Conservation (phyloP, 805 yeast species). For the Nakazawaea pomicola region DNA sequence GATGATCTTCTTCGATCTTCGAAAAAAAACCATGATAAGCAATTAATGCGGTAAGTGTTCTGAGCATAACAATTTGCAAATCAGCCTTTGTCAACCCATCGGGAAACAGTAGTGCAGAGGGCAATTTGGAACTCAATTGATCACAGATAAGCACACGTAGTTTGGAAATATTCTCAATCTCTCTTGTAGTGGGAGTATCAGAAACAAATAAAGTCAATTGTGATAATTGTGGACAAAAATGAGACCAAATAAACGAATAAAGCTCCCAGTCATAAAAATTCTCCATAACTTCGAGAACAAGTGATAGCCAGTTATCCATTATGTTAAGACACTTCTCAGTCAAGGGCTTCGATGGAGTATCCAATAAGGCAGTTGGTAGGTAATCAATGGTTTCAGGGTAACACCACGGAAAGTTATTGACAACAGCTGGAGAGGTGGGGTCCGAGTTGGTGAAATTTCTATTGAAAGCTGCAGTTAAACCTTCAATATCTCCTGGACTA, state of each 20-base stretch:
- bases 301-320: slow-evolving; percentile 44
- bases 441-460: slow-evolving; percentile 34
- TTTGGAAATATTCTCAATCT: slow-evolving; percentile 28
- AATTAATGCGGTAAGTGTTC: slow-evolving; percentile 56
- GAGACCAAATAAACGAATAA: slow-evolving; percentile 61
- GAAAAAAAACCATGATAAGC: slow-evolving; percentile 54
- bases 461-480: slow-evolving; percentile 54
- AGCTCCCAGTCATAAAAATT: slow-evolving; percentile 64
- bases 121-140: slow-evolving; percentile 49
- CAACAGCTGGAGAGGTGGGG: slow-evolving; percentile 19
- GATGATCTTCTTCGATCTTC: slow-evolving; percentile 56
- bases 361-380: slow-evolving; percentile 39
- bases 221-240: slow-evolving; percentile 66
- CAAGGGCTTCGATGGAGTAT: slow-evolving; percentile 32
- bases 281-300: slow-evolving; percentile 45
- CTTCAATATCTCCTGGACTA: slow-evolving; percentile 58
- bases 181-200: slow-evolving; percentile 22
- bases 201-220: slow-evolving; percentile 46
- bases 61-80: slow-evolving; percentile 58
- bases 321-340: slow-evolving; percentile 26
- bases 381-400: slow-evolving; percentile 55
- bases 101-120: slow-evolving; percentile 36
- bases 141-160: slow-evolving; percentile 49
- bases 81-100: slow-evolving; percentile 47
- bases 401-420: slow-evolving; percentile 39